Percentiles rank a stretch among this genome's conserved stretches.
phyloP scores from a whole-genome alignment of 2,329 filamentous ascomycete genomes.

The Penicillium rolfsii region DNA sequence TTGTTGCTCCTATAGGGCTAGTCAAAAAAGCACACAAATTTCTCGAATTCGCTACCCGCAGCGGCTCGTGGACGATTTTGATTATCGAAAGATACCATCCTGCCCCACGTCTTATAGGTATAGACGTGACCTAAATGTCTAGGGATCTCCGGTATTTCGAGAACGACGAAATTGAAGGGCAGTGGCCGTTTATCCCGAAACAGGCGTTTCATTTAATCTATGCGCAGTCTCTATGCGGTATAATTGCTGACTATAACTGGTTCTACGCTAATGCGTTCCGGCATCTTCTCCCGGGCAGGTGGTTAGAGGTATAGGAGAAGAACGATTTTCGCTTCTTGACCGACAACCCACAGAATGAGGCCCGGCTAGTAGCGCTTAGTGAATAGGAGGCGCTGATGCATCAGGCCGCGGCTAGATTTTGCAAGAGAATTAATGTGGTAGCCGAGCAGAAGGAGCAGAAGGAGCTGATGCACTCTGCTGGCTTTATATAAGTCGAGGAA shows the following conservation, averaged over 20 bases:
- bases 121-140: not conserved
- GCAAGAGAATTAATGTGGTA: no score
- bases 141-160: not conserved
- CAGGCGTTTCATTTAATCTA: not conserved
- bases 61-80: no score
- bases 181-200: not conserved
- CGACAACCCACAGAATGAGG: not conserved
- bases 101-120: not conserved
- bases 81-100: no score
- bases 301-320: not conserved
- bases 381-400: no score
- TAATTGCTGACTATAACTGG: not conserved
- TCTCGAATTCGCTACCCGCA: no score
- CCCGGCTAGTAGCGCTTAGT: not conserved
- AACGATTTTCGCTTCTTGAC: not conserved
- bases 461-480: not conserved
- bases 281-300: no score
- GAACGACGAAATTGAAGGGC: not conserved
- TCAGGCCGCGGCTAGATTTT: no score
- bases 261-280: not conserved
- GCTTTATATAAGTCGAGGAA: constrained; percentile 4
- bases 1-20: no score
- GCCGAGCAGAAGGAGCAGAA: not conserved
- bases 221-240: not conserved
- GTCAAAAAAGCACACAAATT: no score